Evolutionary conservation across 345 rosid species (phyloP).

Genomic region (Rhodomyrtus tomentosa): DNA sequence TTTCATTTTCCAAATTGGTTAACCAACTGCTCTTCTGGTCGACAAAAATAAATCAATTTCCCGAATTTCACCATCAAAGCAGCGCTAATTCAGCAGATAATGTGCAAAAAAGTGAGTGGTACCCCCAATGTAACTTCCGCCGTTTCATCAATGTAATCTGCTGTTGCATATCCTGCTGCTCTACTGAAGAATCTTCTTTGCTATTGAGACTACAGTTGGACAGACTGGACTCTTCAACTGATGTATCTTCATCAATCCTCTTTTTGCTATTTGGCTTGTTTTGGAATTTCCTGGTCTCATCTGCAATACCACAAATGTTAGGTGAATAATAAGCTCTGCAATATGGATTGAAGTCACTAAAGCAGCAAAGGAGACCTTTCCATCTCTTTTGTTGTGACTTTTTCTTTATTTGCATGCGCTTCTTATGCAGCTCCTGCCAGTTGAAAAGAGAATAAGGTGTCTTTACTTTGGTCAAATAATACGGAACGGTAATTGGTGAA

Average conservation of each 20-base stretch:
- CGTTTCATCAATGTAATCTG: neutral
- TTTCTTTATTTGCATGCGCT: constrained; percentile 5
- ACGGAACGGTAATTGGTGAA: neutral
- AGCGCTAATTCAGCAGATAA: neutral
- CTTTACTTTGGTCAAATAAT: neutral
- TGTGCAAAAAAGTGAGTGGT: neutral
- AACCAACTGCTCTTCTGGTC: neutral
- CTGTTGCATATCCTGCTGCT: neutral
- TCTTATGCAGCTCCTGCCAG: constrained; percentile 13
- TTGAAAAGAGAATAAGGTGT: neutral
- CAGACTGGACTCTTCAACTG: neutral
- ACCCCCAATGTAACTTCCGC: constrained; percentile 15
- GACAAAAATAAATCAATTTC: neutral
- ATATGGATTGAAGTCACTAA: neutral
- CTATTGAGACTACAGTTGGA: neutral
- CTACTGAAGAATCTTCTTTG: neutral
- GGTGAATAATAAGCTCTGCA: neutral
- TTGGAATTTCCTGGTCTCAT: neutral
- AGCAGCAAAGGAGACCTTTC: neutral
- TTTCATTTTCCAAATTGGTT: neutral
- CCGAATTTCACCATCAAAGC: neutral
- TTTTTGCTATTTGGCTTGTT: neutral
- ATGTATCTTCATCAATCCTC: neutral
- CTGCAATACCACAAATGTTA: neutral
- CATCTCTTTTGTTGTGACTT: constrained; percentile 3